phyloP scores from a whole-genome alignment of 202 grass and related monocot genomes.

The Saccharum hybrid region DNA sequence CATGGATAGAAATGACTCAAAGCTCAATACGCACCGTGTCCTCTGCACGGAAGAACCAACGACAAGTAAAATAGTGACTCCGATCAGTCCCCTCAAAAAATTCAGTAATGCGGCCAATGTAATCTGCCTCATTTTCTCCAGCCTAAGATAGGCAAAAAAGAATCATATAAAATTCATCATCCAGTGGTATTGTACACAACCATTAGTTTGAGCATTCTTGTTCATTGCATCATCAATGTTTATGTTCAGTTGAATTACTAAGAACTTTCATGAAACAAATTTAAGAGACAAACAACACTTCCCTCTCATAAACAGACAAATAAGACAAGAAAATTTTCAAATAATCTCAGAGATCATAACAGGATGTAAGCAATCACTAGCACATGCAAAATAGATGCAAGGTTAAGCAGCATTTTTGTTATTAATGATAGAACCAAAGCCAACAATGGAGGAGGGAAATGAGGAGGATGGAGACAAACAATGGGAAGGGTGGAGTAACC shows the following conservation, averaged over 20 bases:
- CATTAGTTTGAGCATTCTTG: no score
- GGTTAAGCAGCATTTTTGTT: not conserved
- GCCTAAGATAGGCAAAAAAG: conserved; percentile 48
- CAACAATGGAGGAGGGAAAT: no score
- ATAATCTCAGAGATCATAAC: not conserved
- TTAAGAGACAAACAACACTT: not conserved
- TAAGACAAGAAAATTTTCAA: not conserved
- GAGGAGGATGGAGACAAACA: no score
- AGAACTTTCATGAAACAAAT: no score
- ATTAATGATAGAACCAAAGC: no score
- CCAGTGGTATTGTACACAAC: not conserved
- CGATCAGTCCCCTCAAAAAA: conserved; percentile 60
- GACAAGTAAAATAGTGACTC: conserved; percentile 60
- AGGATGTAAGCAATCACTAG: not conserved
- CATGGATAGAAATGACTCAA: not conserved
- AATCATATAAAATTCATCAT: not conserved
- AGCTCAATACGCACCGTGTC: conserved; percentile 59
- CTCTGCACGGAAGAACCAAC: conserved; percentile 80
- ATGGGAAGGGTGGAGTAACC: no score
- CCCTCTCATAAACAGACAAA: not conserved
- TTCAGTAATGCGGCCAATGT: conserved; percentile 74
- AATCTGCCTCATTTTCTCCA: conserved; percentile 55
- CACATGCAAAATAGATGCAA: not conserved
- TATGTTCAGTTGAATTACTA: no score
- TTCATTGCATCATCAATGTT: no score